These are phyloP conservation scores for Laburnicola sp. DNA, from an alignment of 2,329 filamentous ascomycete species.

Conservation along the genomic window DNA sequence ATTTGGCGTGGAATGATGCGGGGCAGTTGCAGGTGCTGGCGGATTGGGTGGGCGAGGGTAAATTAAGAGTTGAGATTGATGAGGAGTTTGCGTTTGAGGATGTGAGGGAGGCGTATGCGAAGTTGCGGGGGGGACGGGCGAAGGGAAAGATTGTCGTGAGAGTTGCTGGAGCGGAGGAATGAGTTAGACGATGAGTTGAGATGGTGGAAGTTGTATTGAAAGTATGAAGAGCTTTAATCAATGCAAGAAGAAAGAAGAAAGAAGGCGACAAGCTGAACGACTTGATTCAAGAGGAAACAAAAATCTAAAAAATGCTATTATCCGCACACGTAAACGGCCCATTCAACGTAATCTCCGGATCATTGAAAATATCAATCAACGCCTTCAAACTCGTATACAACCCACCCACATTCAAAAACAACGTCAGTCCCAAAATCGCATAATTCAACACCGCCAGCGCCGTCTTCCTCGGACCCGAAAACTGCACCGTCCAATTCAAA, in stretches of 20 bases:
- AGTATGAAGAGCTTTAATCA: too few species aligned
- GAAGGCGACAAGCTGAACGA: too few species aligned
- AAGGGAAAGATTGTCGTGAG: slow-evolving; percentile 60
- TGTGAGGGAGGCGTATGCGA: slow-evolving; percentile 58
- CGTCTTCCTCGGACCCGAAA: slow-evolving; percentile 25
- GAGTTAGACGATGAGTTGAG: too few species aligned
- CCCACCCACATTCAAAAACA: slow-evolving; percentile 29
- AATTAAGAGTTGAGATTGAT: slow-evolving; percentile 60
- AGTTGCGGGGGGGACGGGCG: slow-evolving; percentile 56
- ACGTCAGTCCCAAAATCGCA: slow-evolving; percentile 25
- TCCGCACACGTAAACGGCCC: slow-evolving; percentile 34
- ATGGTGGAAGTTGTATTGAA: too few species aligned
- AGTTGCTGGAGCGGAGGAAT: too few species aligned
- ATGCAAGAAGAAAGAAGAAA: too few species aligned
- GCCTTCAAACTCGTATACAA: slow-evolving; percentile 31
- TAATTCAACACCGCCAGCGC: slow-evolving; percentile 23
- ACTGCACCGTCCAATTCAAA: slow-evolving; percentile 31
- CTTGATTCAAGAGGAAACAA: too few species aligned
- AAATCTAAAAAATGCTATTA: too few species aligned
- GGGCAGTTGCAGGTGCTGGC: slow-evolving; percentile 42
- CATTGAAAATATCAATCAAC: slow-evolving; percentile 25
- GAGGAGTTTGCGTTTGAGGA: slow-evolving; percentile 58
- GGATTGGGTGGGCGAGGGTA: slow-evolving; percentile 59
- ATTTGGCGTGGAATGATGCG: slow-evolving; percentile 21
- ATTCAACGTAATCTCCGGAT: slow-evolving; percentile 26